Percentiles rank a stretch among this genome's conserved stretches.
Evolutionary conservation across 1,284 basidiomycete species (phyloP).

Genomic region (Sanghuangporus baumii): DNA sequence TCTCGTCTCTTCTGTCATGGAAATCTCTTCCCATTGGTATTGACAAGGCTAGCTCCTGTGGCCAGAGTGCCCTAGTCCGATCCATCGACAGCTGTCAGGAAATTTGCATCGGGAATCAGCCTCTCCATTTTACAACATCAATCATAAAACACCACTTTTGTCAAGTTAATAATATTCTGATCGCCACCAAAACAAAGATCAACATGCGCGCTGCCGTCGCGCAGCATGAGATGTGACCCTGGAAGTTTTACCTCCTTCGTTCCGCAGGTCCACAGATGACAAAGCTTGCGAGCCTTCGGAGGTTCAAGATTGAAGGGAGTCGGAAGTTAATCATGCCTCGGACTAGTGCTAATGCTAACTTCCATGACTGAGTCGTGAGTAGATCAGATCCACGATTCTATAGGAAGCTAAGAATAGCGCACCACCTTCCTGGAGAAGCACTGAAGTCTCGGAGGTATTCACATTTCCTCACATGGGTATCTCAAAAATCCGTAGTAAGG

Average conservation of each 20-base stretch:
- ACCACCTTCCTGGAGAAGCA: neutral
- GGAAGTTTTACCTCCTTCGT: neutral
- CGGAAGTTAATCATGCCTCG: neutral
- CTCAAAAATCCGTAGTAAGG: neutral
- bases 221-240: neutral
- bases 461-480: neutral
- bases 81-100: neutral
- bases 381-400: neutral
- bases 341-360: neutral
- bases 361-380: neutral
- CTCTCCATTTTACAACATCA: neutral
- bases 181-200: neutral
- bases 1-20: too few relatives aligned
- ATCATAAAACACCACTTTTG: neutral
- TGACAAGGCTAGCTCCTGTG: neutral
- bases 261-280: neutral
- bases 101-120: neutral
- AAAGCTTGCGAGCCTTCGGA: neutral
- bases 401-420: neutral
- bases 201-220: neutral
- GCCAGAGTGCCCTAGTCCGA: neutral
- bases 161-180: neutral
- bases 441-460: neutral
- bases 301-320: neutral
- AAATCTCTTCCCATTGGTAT: neutral